Percentiles rank a stretch among this genome's conserved stretches.
Evolutionary conservation across 352 stramenopile genomes (phyloP).

Genomic region (Pythium graminicola): DNA sequence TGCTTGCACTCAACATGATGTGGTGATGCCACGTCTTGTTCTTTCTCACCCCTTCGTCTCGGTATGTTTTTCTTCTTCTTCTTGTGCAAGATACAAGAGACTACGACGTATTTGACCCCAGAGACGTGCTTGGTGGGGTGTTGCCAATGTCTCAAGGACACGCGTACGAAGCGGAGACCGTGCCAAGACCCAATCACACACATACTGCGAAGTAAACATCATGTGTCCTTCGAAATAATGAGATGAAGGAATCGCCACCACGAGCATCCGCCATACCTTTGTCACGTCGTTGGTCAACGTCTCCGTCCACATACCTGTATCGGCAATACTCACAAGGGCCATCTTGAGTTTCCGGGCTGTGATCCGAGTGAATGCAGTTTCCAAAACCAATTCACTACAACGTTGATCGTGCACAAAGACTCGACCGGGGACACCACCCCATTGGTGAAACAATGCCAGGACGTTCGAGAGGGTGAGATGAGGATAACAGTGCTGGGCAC

Average conservation of each 20-base stretch:
- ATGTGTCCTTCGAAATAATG: neutral
- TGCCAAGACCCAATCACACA: conserved; percentile 20
- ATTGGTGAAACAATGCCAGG: conserved; percentile 5
- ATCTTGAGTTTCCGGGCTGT: neutral
- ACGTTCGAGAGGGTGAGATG: neutral
- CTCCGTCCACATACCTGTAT: neutral
- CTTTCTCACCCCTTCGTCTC: neutral
- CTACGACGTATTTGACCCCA: conserved; percentile 11
- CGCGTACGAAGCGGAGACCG: neutral
- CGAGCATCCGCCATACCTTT: conserved; percentile 3
- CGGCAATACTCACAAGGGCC: neutral
- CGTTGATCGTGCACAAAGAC: conserved; percentile 2
- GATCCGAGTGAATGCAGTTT: conserved; percentile 2
- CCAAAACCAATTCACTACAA: neutral
- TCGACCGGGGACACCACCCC: conserved; percentile 13
- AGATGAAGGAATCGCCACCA: conserved; percentile 4
- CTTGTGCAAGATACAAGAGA: conserved; percentile 18
- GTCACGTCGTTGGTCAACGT: neutral
- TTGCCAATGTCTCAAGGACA: neutral
- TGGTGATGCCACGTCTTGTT: conserved; percentile 5
- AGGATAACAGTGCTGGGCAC: conserved; percentile 1
- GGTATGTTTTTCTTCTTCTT: conserved; percentile 25
- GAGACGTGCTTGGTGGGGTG: neutral
- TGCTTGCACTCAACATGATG: neutral
- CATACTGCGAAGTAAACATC: conserved; percentile 24